Base-by-base conservation (phyloP, 2,329 filamentous ascomycete genomes). In the Aschersonia sp. region DNA sequence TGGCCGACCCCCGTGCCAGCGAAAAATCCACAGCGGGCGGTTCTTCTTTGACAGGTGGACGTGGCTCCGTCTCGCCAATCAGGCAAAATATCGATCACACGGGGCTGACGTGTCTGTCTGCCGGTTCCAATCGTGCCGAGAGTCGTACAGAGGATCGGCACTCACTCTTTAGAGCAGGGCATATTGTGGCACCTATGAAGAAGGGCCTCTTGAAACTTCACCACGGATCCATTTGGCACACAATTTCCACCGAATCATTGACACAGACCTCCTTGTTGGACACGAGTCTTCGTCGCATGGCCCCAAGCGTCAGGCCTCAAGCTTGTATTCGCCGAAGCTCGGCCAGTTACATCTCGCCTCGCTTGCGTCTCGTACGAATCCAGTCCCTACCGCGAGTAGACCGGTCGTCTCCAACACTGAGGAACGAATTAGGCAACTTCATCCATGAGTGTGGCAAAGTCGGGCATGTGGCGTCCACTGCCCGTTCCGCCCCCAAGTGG, bases 381-480 rank as follows among this genome's bases (percentile, higher is more conserved):
- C 35, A 22, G 4, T 22, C 22, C 22, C 22, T 22, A 22, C 22
- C 22, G 22, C 22, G 22, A 22, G 22, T 22, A 22, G 22, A 22
- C 22, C 22, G 22, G 22, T 22, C 22, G 22, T 22, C 4, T 22
- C 22, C 22, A 22, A 22, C 2, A 22, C 22, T 22, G 22, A 37
- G 35, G 35, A 37, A 37, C 12, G 4, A 2, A 37, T 4, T 4
- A 12, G 35, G 8, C 8, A 37, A 12, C 8, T 9, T 37, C 35
- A 37, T 8, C 35, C 31, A 69, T 68, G 66, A 46, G 58, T 29
- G 46, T 52, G 6, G 10, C 33, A 6, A 33, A 29, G 39, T 40
- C 39, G 39, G 43, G 41, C 12, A 58, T 59, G 54, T 79, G 75
- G 75, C 64, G 67, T 46, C 67, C 67, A 33, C 58, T 70, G 35